Evolutionary conservation across 768 basidiomycete species (phyloP), one percentile per base, ranked within the genome.

Genomic region (Boletus insuetus): DNA sequence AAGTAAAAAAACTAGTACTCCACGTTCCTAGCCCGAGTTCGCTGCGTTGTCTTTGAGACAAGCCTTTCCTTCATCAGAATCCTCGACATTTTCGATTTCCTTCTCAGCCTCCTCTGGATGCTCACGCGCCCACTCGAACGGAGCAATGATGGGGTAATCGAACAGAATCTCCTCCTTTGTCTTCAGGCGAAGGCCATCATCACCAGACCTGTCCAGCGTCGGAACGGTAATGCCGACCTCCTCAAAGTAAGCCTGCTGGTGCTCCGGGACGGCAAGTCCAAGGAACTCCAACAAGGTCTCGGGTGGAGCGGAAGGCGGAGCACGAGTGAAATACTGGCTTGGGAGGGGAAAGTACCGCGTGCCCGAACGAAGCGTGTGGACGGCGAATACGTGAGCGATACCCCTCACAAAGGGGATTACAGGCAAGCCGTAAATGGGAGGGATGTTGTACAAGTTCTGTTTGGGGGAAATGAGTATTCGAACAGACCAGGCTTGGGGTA

Each of bases 401-500:
- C 19, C 14, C 13, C 1, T 2, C 3, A 58, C 45, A 2, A 29
- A 0, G 11, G 11, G 16, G 16, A 55, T 0, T 1, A n/a, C 20
- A 6, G 62, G 62, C 9, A 1, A 0, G 35, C 58, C 59, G 37
- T 54, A 64, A 29, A 64, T 51, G 12, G 45, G 1, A 7, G 58
- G 58, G 3, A 64, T 55, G 26, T 61, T 64, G 10, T 16, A 4
- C 47, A 60, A 5, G 42, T 64, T 60, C 48, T 64, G 62, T 5
- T 45, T 9, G 2, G 47, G 53, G 9, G 49, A 55, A 24, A 35
- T 3, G 4, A 4, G 0, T 4, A 6, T 7, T 12, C 31, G 6
- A 13, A 24, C 11, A 3, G 46, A 41, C 63, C 63, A 62, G 6
- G 50, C 53, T 22, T 65, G 56, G 2, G 63, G 60, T 2, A 56